Percentiles rank a stretch among this genome's conserved stretches.
Conservation (phyloP, 2,329 filamentous ascomycete species). For the Scleromitrula shiraiana region DNA sequence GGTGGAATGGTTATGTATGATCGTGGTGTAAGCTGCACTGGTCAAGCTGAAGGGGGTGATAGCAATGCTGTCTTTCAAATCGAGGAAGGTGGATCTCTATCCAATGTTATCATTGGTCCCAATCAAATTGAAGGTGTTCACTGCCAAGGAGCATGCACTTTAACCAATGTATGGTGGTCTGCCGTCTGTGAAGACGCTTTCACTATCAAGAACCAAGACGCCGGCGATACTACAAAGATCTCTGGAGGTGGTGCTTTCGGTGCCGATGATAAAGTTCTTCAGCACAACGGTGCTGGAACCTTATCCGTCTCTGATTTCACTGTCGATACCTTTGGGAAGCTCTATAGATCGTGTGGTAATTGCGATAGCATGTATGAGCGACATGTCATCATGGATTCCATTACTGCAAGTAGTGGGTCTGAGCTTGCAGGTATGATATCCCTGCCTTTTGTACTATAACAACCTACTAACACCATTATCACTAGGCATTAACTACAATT, state of each 20-base stretch:
- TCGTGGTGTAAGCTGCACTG: conserved; percentile 34
- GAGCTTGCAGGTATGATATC: conserved; percentile 14
- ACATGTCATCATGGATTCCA: conserved; percentile 34
- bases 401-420: conserved; percentile 34
- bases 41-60: conserved; percentile 36
- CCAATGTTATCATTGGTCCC: conserved; percentile 30
- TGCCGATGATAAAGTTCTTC: conserved; percentile 33
- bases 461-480: conserved; percentile 27
- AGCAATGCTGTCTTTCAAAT: conserved; percentile 29
- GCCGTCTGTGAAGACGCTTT: conserved; percentile 24
- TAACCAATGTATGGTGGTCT: conserved; percentile 25
- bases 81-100: conserved; percentile 27
- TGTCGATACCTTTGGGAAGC: conserved; percentile 38
- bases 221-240: conserved; percentile 34
- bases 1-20: conserved; percentile 39
- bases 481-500: conserved; percentile 45
- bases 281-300: conserved; percentile 37
- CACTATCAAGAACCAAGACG: conserved; percentile 20
- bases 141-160: conserved; percentile 22
- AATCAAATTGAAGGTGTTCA: conserved; percentile 30
- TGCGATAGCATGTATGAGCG: conserved; percentile 30
- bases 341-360: conserved; percentile 44
- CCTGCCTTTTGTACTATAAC: neutral
- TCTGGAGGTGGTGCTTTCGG: conserved; percentile 37
- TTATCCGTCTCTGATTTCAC: conserved; percentile 31